Evolutionary conservation across 2,329 filamentous ascomycete genomes (phyloP).

Genomic region (Dendrostoma leiphaemia): DNA sequence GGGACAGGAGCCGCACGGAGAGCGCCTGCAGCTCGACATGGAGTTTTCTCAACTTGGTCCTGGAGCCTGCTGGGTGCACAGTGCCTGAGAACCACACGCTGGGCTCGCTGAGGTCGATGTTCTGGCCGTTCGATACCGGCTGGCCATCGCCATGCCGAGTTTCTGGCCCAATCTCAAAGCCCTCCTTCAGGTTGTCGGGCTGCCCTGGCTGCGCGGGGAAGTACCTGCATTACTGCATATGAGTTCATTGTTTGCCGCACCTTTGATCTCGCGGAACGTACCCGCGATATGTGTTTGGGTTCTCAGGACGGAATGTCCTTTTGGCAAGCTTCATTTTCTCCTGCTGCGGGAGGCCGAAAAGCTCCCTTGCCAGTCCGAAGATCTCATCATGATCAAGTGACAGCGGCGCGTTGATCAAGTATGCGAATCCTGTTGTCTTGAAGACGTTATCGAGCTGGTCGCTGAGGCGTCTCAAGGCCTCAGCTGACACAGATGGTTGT

Average conservation of each 20-base stretch:
- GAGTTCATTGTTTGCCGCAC: constrained; percentile 14
- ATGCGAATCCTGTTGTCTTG: constrained; percentile 44
- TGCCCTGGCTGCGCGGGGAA: constrained; percentile 40
- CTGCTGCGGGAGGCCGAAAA: constrained; percentile 34
- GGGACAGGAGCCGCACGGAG: background rate
- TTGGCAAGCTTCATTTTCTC: constrained; percentile 41
- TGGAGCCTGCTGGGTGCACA: background rate
- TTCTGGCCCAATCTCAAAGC: constrained; percentile 41
- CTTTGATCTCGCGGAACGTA: background rate
- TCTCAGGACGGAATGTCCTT: constrained; percentile 35
- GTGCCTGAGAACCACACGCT: background rate
- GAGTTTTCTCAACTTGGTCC: background rate
- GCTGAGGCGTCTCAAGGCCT: background rate
- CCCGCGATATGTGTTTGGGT: constrained; percentile 43
- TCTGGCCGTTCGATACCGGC: background rate
- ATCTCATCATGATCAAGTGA: constrained; percentile 40
- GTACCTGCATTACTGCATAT: constrained; percentile 30
- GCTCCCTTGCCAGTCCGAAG: constrained; percentile 36
- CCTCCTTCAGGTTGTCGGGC: constrained; percentile 42
- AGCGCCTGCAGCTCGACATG: background rate
- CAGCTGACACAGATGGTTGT: background rate
- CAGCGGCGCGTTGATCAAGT: constrained; percentile 40
- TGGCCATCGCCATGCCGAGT: background rate
- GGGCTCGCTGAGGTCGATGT: background rate
- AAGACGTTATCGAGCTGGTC: constrained; percentile 38